Conservation (phyloP, 2,329 filamentous ascomycete species). For the Venturia pyrina region DNA sequence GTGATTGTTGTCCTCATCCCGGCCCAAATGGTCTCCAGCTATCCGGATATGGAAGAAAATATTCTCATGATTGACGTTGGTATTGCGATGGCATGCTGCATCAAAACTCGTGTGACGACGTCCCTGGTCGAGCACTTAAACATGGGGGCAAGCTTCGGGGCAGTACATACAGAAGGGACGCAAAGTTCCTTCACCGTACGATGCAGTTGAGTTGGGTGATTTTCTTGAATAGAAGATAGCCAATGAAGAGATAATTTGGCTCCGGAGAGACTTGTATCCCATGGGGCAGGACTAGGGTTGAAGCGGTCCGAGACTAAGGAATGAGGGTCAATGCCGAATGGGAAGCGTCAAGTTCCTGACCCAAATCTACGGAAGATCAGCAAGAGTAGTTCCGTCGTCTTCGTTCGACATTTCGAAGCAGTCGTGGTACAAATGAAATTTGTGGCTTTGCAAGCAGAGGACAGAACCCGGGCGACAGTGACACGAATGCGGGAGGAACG, state of each 20-base stretch:
- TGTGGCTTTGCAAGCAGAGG: background rate
- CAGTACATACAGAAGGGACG: background rate
- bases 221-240: background rate
- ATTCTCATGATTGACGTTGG: background rate
- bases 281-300: background rate
- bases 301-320: background rate
- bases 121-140: background rate
- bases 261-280: background rate
- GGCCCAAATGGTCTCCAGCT: background rate
- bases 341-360: background rate
- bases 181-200: background rate
- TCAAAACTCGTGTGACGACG: background rate
- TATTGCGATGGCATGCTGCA: background rate
- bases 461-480: background rate
- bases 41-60: background rate
- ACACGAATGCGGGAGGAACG: background rate
- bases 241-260: background rate
- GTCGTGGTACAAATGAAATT: constrained; percentile 1
- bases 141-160: background rate
- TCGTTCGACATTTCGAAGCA: background rate
- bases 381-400: background rate
- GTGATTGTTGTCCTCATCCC: background rate
- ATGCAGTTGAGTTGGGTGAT: background rate
- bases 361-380: background rate
- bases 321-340: background rate